A percentile compares a stretch with the other conserved stretches of the same genome.
Conservation (phyloP, 805 yeast genomes). For the Schizosaccharomyces cryophilus region DNA sequence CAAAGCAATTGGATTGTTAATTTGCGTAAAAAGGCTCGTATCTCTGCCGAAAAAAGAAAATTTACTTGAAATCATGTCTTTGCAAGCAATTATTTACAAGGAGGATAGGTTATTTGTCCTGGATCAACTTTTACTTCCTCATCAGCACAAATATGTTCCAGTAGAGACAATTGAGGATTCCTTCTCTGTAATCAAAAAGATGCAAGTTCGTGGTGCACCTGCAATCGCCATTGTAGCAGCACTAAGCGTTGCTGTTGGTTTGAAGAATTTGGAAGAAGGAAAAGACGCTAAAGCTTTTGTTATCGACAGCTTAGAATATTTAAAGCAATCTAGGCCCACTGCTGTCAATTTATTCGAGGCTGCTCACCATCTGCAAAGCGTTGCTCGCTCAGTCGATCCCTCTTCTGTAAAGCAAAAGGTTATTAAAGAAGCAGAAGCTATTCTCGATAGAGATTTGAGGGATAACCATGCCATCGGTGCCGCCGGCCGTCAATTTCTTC, state of each 20-base stretch:
- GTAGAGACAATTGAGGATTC: conserved; percentile 50
- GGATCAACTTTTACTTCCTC: conserved; percentile 69
- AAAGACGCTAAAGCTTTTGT: conserved; percentile 14
- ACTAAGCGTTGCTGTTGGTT: conserved; percentile 57
- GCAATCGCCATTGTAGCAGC: conserved; percentile 93
- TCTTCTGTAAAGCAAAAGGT: conserved; percentile 6
- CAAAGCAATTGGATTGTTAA: too few relatives aligned
- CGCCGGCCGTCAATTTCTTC: conserved; percentile 52
- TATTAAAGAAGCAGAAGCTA: conserved; percentile 17
- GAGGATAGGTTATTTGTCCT: conserved; percentile 28
- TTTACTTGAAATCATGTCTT: conserved; percentile 3
- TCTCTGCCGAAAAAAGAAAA: too few relatives aligned
- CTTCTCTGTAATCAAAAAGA: conserved; percentile 52
- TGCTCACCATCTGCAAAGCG: conserved; percentile 23
- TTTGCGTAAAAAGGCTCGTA: too few relatives aligned
- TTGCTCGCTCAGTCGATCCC: conserved; percentile 9
- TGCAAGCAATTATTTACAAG: conserved; percentile 8
- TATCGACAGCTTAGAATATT: conserved; percentile 28
- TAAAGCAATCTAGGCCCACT: conserved; percentile 70
- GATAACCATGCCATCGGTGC: conserved; percentile 60
- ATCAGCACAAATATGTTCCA: conserved; percentile 40
- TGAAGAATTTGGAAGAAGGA: conserved; percentile 7
- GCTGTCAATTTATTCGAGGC: conserved; percentile 83
- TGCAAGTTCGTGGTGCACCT: conserved; percentile 97
- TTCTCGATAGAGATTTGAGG: conserved; percentile 53